Evolutionary conservation across 768 basidiomycete species (phyloP), one percentile per base, ranked within the genome.

Genomic region (Lanmaoa pseudosensibilis): DNA sequence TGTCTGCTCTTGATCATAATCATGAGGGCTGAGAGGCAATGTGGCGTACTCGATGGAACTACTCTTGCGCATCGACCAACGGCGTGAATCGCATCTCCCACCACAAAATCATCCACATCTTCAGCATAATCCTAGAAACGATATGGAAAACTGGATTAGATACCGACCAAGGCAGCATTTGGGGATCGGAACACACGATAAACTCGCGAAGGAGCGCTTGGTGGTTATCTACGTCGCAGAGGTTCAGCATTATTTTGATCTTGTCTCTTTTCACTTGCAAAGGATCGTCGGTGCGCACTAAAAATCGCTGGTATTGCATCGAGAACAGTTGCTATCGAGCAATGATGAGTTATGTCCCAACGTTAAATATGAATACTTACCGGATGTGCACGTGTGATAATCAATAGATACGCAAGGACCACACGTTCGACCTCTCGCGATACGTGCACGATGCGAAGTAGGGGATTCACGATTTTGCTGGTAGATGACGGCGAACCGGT

Each of bases 161-260:
- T 10, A 12, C 19, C n/a, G 19, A 30, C 34, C 6, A 3, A 49
- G 16, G 12, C 16, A 16, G 34, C 16, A 34, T 18, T 39, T 34
- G 30, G 58, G 19, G 25, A 51, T 16, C 15, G 46, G 43, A 45
- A 77, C 88, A 54, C 55, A 96, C 95, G 58, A 89, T 84, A 61
- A 97, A 86, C 67, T 99, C 97, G 23, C 86, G 78, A 59, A 98
- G 74, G 11, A 96, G 80, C 0, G 80, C 75, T 40, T 84, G 79
- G 53, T 87, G 84, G 61, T 87, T 95, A 38, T 90, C 86, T 30
- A 72, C 60, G 25, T 78, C 83, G 48, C 88, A 77, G 9, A 98
- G 65, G 21, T 77, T 78, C n/a, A 87, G 74, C 50, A 99, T 73
- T 5, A 94, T 75, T 25, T 78, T 78, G 43, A 98, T 81, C 72